phyloP scores from a whole-genome alignment of 2,329 filamentous ascomycete genomes.

The Fusarium goolgardi region DNA sequence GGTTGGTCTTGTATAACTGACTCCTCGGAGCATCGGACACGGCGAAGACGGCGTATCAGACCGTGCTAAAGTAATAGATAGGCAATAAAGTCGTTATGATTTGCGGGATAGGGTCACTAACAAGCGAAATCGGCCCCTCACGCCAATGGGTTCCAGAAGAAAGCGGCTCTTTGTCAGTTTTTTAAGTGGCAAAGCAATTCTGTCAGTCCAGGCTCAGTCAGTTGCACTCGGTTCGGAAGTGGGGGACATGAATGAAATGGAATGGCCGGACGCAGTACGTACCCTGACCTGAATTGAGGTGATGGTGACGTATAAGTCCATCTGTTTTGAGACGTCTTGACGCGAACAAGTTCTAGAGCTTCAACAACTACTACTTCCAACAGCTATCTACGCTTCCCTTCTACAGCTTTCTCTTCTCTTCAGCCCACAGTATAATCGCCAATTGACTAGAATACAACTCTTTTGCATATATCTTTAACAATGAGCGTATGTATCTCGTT shows the following conservation, averaged over 20 bases:
- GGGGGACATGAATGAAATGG: background rate
- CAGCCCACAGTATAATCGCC: background rate
- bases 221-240: conserved; percentile 8
- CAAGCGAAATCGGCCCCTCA: conserved; percentile 8
- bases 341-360: conserved; percentile 7
- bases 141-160: background rate
- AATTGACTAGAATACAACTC: background rate
- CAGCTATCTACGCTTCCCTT: background rate
- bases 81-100: conserved; percentile 51
- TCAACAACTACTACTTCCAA: background rate
- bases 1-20: conserved; percentile 38
- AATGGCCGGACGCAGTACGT: conserved; percentile 14
- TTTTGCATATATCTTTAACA: background rate
- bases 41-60: conserved; percentile 28
- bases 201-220: background rate
- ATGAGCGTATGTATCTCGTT: conserved; percentile 37
- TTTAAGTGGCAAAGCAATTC: conserved; percentile 20
- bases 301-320: conserved; percentile 27
- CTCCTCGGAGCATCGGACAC: conserved; percentile 39
- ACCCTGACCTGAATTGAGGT: background rate
- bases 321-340: conserved; percentile 1
- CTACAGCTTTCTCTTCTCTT: background rate
- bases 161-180: conserved; percentile 12
- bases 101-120: conserved; percentile 40
- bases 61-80: conserved; percentile 26